phyloP scores from a whole-genome alignment of 331 rosid genomes.

The Acacia concinna region DNA sequence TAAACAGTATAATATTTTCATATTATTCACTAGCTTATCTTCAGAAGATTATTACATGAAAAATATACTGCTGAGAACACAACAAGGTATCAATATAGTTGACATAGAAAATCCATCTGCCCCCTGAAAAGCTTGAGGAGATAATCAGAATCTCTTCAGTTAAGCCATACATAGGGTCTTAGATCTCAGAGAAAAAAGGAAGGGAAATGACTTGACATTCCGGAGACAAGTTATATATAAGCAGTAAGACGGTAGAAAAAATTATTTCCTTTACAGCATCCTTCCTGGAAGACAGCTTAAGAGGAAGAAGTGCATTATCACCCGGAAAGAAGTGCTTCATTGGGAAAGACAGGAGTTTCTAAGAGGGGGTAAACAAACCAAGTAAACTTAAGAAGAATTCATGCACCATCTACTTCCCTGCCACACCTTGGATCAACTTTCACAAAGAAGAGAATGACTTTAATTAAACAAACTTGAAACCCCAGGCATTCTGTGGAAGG shows the following conservation, averaged over 20 bases:
- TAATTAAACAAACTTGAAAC: not conserved
- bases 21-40: not conserved
- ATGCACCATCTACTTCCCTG: not conserved
- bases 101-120: not conserved
- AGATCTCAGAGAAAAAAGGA: not conserved
- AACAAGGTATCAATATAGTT: not conserved
- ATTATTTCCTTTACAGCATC: not conserved
- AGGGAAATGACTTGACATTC: not conserved
- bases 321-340: not conserved
- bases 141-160: not conserved
- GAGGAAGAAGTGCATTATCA: not conserved
- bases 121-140: not conserved
- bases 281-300: not conserved
- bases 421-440: not conserved
- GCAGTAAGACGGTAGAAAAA: not conserved
- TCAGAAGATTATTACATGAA: not conserved
- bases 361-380: not conserved
- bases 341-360: not conserved
- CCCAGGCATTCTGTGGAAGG: not conserved
- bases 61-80: not conserved
- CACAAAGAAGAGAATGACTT: not conserved
- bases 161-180: not conserved
- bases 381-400: not conserved
- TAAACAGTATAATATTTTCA: not conserved
- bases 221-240: not conserved